phyloP scores from a whole-genome alignment of 1,284 basidiomycete genomes.

The Chalciporus sp. region DNA sequence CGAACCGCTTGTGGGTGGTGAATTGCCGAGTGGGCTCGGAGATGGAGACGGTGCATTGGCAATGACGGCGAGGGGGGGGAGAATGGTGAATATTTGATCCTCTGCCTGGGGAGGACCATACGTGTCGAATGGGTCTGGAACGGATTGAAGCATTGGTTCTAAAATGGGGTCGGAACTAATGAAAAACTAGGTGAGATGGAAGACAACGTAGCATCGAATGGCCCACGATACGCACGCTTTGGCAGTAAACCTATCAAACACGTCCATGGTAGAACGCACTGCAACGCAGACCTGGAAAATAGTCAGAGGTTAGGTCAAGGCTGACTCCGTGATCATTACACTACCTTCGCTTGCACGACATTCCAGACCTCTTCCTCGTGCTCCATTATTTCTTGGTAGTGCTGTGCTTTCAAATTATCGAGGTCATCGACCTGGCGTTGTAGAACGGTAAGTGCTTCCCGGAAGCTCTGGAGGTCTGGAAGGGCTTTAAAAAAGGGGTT shows the following conservation, averaged over 20 bases:
- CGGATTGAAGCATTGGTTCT: constrained; percentile 85
- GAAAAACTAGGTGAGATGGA: constrained; percentile 20
- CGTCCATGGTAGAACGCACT: constrained; percentile 79
- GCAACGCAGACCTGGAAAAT: constrained; percentile 62
- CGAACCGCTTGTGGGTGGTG: constrained; percentile 43
- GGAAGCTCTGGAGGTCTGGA: constrained; percentile 82
- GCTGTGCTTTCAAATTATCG: constrained; percentile 76
- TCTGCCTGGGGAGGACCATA: constrained; percentile 88
- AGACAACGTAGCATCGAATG: neutral
- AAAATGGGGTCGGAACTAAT: constrained; percentile 84
- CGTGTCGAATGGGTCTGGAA: constrained; percentile 92
- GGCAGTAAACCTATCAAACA: constrained; percentile 82
- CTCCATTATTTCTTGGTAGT: constrained; percentile 88
- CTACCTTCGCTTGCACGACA: constrained; percentile 81
- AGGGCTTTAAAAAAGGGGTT: constrained; percentile 15
- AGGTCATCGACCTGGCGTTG: constrained; percentile 90
- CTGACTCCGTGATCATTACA: neutral
- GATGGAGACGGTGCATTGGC: constrained; percentile 56
- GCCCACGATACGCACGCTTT: constrained; percentile 68
- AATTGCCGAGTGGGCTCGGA: constrained; percentile 49
- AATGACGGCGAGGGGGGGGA: constrained; percentile 80
- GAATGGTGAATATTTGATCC: constrained; percentile 91
- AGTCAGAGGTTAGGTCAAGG: constrained; percentile 19
- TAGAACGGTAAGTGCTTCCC: constrained; percentile 79
- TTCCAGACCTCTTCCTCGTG: constrained; percentile 96